These are phyloP conservation scores for Diaporthe sp. DNA, from an alignment of 2,329 filamentous ascomycete species.

Conservation along the genomic window DNA sequence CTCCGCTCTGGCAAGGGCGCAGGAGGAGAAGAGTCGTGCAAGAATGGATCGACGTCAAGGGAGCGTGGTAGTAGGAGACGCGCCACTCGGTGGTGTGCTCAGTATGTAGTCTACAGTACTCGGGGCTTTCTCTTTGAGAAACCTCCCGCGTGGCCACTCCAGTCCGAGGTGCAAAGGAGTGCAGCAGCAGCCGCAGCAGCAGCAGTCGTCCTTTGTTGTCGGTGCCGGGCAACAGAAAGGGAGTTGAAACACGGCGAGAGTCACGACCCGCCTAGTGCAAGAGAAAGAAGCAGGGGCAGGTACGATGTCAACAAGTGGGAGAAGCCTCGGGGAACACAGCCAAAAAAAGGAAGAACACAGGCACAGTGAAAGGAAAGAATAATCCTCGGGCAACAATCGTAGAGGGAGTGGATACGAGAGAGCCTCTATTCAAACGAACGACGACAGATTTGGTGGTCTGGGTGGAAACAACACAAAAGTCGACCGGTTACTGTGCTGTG, in stretches of 20 bases:
- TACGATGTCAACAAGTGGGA: constrained; percentile 20
- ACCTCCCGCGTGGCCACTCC: constrained; percentile 14
- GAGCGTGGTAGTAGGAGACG: constrained; percentile 10
- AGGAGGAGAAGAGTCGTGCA: constrained; percentile 29
- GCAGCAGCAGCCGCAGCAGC: neutral
- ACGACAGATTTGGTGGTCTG: constrained; percentile 4
- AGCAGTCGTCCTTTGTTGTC: constrained; percentile 27
- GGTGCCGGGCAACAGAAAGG: constrained; percentile 22
- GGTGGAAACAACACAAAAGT: constrained; percentile 17
- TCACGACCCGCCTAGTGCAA: constrained; percentile 24
- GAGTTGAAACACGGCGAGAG: constrained; percentile 31
- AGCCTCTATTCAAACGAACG: constrained; percentile 21
- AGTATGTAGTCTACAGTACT: constrained; percentile 15
- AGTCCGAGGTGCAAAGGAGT: constrained; percentile 19
- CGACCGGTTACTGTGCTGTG: neutral
- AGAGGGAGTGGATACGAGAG: constrained; percentile 28
- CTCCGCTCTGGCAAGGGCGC: constrained; percentile 31
- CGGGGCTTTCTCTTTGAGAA: neutral
- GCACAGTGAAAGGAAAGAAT: neutral
- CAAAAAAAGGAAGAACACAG: neutral
- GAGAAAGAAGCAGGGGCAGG: constrained; percentile 28
- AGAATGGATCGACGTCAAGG: constrained; percentile 35
- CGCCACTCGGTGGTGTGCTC: constrained; percentile 29
- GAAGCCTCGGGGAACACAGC: neutral
- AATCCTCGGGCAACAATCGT: constrained; percentile 6